Base-by-base conservation (phyloP, 768 basidiomycete genomes). In the Boletus rufocinnamomeus region DNA sequence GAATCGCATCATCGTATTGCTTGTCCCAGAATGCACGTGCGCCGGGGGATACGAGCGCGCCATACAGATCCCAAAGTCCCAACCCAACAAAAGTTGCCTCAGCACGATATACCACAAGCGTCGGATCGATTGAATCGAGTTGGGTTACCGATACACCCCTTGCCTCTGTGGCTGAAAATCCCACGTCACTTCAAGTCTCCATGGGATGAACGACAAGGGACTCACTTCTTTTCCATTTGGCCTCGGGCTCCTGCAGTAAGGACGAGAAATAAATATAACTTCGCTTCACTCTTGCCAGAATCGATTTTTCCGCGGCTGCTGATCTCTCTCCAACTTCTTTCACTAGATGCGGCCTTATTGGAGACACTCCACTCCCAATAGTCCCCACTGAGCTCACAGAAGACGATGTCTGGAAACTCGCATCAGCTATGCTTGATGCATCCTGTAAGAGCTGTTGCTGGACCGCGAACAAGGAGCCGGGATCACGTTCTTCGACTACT, bases 251-350 rank as follows among this genome's bases (percentile, higher is more conserved):
- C 73, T 98, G 97, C 50, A 99, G 74, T 49, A 99, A 77, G 0
- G 95, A 97, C 1, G 95, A 95, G 72, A 99, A 98, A 74, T 98
- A 98, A 53, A 98, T 98, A 67, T 99, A 99, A 71, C 92, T 96
- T 59, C 97, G 81, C 67, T 87, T 84, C 23, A 98, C 91, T 62
- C 94, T 80, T 6, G 91, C 86, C 17, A 91, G 68, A n/a, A 98
- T 89, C 4, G 88, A 85, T 70, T 94, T 93, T 62, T 93, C 88
- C 7, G 84, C 88, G 1, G 82, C 83, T 7, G 83, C 74, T 25
- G 79, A 74, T 14, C 71, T 84, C 71, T 75, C 88, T 62, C 71
- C 84, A 69, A 32, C 73, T 11, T 72, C 65, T 30, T 67, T 73
- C 6, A 74, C 64, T 10, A 82, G 72, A 44, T 73, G 74, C 6